These are phyloP conservation scores for Phragmites australis DNA, from an alignment of 176 grass and related monocot species.

Conservation along the genomic window DNA sequence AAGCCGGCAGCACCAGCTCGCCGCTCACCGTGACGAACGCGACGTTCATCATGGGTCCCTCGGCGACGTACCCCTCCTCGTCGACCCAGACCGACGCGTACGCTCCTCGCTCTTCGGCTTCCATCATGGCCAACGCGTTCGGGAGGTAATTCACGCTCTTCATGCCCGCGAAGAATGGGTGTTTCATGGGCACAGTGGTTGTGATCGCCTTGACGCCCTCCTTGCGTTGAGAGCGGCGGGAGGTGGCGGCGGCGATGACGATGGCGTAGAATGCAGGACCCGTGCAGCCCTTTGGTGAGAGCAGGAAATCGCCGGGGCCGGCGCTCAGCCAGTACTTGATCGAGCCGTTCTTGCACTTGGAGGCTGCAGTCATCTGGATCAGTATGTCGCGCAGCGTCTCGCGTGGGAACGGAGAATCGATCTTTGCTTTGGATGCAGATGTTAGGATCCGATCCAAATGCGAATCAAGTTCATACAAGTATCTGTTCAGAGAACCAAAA, in stretches of 20 bases:
- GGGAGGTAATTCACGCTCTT: conserved; percentile 77
- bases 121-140: conserved; percentile 59
- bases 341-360: conserved; percentile 58
- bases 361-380: conserved; percentile 63
- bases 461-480: conserved; percentile 59
- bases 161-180: conserved; percentile 54
- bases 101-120: conserved; percentile 54
- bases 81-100: conserved; percentile 63
- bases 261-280: conserved; percentile 66
- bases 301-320: conserved; percentile 70
- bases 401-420: conserved; percentile 41
- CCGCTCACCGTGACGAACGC: conserved; percentile 47
- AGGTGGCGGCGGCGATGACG: conserved; percentile 9
- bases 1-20: conserved; percentile 50
- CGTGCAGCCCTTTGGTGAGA: conserved; percentile 56
- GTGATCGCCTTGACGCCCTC: conserved; percentile 62
- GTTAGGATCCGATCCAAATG: conserved; percentile 64
- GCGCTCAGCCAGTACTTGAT: conserved; percentile 58
- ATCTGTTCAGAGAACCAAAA: conserved; percentile 1
- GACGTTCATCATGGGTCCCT: conserved; percentile 71
- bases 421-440: conserved; percentile 63
- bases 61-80: conserved; percentile 53
- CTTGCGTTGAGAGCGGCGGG: conserved; percentile 31
- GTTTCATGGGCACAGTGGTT: conserved; percentile 65
- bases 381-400: conserved; percentile 45